A percentile compares a stretch with the other conserved stretches of the same genome.
phyloP scores from a whole-genome alignment of 257 asterid species.

The Nicotiana noctiflora region DNA sequence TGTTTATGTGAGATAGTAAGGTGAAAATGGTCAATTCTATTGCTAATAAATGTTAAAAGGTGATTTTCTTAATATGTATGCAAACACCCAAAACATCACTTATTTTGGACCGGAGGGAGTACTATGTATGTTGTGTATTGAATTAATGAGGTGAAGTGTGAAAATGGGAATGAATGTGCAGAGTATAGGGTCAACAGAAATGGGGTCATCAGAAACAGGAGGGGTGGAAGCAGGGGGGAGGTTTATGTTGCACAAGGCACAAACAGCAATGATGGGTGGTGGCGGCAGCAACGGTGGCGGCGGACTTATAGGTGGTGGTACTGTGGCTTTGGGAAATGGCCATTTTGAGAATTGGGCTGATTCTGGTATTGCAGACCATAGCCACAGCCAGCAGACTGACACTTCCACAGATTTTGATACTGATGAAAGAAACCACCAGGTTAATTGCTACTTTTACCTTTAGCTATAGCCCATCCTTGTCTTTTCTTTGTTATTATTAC shows the following conservation, averaged over 20 bases:
- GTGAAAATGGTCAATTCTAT: too few relatives aligned
- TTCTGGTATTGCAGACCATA: slow-evolving; percentile 42
- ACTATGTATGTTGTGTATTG: background rate
- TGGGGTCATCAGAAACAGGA: slow-evolving; percentile 51
- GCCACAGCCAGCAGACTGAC: slow-evolving; percentile 62
- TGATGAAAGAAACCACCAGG: slow-evolving; percentile 37
- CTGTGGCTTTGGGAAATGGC: slow-evolving; percentile 47
- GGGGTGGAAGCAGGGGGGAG: slow-evolving; percentile 47
- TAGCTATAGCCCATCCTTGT: background rate
- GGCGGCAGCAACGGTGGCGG: slow-evolving; percentile 4
- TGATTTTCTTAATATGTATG: too few relatives aligned
- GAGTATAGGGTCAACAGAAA: slow-evolving; percentile 58
- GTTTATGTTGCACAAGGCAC: slow-evolving; percentile 33
- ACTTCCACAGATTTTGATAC: slow-evolving; percentile 47
- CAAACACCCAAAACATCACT: too few relatives aligned
- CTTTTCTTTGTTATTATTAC: background rate
- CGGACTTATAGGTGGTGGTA: slow-evolving; percentile 8
- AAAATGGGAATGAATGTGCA: slow-evolving; percentile 16
- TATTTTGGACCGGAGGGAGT: too few relatives aligned
- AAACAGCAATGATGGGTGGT: slow-evolving; percentile 21
- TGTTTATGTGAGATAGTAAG: too few relatives aligned
- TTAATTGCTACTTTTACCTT: background rate
- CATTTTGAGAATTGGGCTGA: slow-evolving; percentile 54
- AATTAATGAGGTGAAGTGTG: background rate
- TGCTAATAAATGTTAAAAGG: too few relatives aligned